Base-by-base conservation (phyloP, 2,329 filamentous ascomycete species). In the Colletotrichum euphorbiae region DNA sequence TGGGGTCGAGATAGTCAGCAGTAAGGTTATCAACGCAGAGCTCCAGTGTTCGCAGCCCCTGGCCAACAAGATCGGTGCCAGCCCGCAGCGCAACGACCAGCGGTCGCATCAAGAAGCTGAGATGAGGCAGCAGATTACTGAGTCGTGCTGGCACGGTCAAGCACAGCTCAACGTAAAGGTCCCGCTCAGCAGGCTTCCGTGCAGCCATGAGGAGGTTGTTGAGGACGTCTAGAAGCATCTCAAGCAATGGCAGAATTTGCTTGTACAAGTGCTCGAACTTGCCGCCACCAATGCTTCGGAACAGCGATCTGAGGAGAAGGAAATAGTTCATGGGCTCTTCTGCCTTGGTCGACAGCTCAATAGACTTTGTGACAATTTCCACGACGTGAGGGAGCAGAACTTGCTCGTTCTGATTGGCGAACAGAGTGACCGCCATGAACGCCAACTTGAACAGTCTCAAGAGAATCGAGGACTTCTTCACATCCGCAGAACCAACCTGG, bases 321-420 rank as follows among this genome's bases (percentile, higher is more conserved):
- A 99, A 99, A 80, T 99, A 99, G 78, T 99, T 99, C 88, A 98
- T 97, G 0, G 97, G 97, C 76, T 98, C 95, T 74, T 98, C 94
- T 0, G 96, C 97, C 66, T 92, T 97, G 6, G 96, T 97, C 1
- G 95, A 98, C 42, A 98, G 84, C 79, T 98, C 93, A 70, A 99
- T 98, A 8, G 95, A 98, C 79, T 97, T 94, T 12, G 95, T 98
- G 69, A 99, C 93, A 71, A 99, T 97, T 77, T 97, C 97, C 62
- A 97, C 94, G 57, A 99, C 95, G 77, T 99, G 96, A 0, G 97
- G 97, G 60, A 98, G 84, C 13, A 99, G 84, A 2, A 99, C 94
- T 76, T 96, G 92, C 80, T 99, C 96, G 74, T 99, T 99, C 76
- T 98, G 94, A 8, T 88, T 86, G 0, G 94, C 94, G 78, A 99